Evolutionary conservation across 805 yeast species (phyloP).

Genomic region (Jamesozyma gamospora): DNA sequence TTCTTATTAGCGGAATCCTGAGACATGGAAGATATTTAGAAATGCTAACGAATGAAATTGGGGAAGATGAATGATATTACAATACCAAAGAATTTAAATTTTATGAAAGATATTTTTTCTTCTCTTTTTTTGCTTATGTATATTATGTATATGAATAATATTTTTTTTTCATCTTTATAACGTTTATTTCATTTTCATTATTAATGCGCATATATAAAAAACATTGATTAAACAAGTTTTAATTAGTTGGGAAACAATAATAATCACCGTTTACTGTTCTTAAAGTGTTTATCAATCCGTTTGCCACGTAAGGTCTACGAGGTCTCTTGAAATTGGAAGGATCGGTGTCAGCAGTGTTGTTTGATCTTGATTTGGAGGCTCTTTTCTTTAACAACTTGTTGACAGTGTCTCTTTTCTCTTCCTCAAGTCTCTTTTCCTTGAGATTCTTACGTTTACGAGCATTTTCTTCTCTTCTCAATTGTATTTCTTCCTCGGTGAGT

Average conservation of each 20-base stretch:
- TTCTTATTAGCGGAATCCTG: no score
- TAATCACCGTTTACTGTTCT: conserved; percentile 11
- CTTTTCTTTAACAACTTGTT: conserved; percentile 77
- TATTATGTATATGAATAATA: no score
- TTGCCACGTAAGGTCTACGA: conserved; percentile 22
- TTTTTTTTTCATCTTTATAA: no score
- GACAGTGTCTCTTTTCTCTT: conserved; percentile 85
- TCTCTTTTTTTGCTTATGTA: no score
- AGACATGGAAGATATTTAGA: no score
- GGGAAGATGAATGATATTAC: no score
- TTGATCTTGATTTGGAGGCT: conserved; percentile 56
- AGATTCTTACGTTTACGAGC: conserved; percentile 83
- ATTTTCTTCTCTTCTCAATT: conserved; percentile 71
- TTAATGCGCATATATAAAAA: no score
- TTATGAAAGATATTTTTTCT: no score
- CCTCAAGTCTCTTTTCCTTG: conserved; percentile 73
- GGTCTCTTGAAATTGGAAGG: conserved; percentile 18
- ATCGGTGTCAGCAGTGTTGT: conserved; percentile 13
- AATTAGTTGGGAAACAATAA: conserved; percentile 8
- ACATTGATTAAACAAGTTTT: no score
- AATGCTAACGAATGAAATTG: no score
- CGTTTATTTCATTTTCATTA: no score
- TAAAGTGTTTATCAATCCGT: conserved; percentile 21
- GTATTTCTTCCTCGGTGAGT: conserved; percentile 76
- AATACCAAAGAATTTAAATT: no score